phyloP scores from a whole-genome alignment of 192 early-diverging fungal genomes.

The Backusella macrospora region DNA sequence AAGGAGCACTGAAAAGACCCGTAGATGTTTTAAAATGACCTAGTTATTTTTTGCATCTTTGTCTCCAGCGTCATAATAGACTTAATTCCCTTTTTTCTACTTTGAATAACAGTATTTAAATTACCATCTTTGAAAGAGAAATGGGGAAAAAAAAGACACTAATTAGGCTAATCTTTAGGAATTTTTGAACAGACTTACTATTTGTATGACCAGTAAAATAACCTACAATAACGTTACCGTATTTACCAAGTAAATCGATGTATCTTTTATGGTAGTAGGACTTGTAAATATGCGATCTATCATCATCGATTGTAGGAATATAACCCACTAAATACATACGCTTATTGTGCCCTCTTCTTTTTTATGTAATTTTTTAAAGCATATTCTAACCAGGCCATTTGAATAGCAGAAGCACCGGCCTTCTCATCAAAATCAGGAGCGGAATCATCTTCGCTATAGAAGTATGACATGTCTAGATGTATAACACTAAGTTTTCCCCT shows the following conservation, averaged over 20 bases:
- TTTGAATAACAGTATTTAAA: constrained; percentile 19
- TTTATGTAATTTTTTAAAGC: constrained; percentile 17
- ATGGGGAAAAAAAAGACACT: background rate
- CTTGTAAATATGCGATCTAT: constrained; percentile 26
- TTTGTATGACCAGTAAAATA: constrained; percentile 49
- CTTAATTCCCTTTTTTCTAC: background rate
- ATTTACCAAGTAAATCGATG: constrained; percentile 39
- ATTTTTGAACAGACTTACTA: constrained; percentile 14
- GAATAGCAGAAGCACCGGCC: constrained; percentile 24
- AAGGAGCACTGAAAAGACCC: constrained; percentile 42
- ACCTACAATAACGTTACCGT: constrained; percentile 39
- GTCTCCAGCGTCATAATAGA: background rate
- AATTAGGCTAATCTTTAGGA: background rate
- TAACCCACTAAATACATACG: constrained; percentile 26
- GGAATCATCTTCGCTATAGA: constrained; percentile 27
- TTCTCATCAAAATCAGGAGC: constrained; percentile 34
- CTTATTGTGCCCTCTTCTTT: background rate
- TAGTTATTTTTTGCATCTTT: background rate
- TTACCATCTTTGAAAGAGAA: constrained; percentile 20
- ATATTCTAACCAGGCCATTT: constrained; percentile 38
- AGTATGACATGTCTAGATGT: constrained; percentile 43
- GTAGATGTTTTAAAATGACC: background rate
- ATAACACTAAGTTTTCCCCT: constrained; percentile 24
- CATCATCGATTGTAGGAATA: constrained; percentile 36
- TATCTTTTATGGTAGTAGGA: constrained; percentile 31